Conservation (phyloP, 495 filamentous ascomycete genomes). For the Aspergillus kassunensis region DNA sequence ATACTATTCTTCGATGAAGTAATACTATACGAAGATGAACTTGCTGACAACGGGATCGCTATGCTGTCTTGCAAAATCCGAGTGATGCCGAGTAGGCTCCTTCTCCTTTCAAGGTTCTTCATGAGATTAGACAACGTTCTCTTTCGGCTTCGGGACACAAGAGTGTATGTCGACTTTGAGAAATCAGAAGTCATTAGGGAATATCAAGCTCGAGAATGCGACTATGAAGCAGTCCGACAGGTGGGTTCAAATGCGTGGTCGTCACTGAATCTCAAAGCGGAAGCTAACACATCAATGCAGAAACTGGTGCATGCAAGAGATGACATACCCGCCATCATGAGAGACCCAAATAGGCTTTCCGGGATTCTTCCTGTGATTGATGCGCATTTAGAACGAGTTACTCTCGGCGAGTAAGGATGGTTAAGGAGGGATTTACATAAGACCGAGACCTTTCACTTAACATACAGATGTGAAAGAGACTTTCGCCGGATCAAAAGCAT, state of each 20-base stretch:
- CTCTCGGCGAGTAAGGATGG: constrained; percentile 8
- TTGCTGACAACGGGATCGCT: constrained; percentile 94
- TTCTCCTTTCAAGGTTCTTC: constrained; percentile 85
- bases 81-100: constrained; percentile 82
- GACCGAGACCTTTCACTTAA: not conserved
- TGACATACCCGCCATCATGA: constrained; percentile 70
- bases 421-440: not conserved
- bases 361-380: constrained; percentile 70
- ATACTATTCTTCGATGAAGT: constrained; percentile 95
- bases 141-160: constrained; percentile 80
- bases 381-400: constrained; percentile 43
- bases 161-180: constrained; percentile 87
- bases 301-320: constrained; percentile 67
- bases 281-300: constrained; percentile 35
- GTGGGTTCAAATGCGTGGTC: constrained; percentile 38
- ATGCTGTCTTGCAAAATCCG: constrained; percentile 82
- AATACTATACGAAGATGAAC: constrained; percentile 92
- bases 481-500: not conserved
- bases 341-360: constrained; percentile 77
- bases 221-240: constrained; percentile 71
- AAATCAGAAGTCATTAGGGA: constrained; percentile 80
- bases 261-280: not conserved
- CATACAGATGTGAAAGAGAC: not conserved
- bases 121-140: constrained; percentile 89
- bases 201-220: constrained; percentile 77